Conservation (phyloP, 345 rosid species). For the Syzygium aqueum region DNA sequence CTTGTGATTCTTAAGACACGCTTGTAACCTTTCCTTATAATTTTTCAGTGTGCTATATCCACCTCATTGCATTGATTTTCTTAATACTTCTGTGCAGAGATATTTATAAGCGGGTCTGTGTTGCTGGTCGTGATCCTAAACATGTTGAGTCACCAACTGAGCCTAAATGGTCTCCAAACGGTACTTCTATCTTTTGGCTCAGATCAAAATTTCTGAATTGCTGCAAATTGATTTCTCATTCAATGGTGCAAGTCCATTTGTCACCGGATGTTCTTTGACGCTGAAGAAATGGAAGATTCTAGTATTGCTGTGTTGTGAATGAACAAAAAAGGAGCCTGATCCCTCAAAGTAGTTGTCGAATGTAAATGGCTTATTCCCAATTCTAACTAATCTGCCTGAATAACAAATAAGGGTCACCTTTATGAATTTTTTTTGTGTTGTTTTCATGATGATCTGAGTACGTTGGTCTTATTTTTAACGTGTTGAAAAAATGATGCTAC, state of each 20-base stretch:
- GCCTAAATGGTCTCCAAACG: conserved; percentile 89
- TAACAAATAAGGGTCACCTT: background rate
- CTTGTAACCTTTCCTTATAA: background rate
- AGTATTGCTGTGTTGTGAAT: background rate
- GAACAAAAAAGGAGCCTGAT: background rate
- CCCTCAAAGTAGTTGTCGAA: background rate
- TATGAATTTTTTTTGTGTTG: background rate
- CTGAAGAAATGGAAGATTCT: background rate
- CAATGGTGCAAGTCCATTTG: background rate
- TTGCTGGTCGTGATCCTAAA: conserved; percentile 74
- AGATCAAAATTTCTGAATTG: background rate
- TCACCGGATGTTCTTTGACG: background rate
- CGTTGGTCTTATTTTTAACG: background rate
- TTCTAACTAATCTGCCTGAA: background rate
- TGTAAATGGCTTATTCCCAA: background rate
- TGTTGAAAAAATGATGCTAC: background rate
- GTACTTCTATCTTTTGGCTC: conserved; percentile 19
- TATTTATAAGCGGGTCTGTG: conserved; percentile 48
- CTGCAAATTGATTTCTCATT: background rate
- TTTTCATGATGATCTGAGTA: background rate
- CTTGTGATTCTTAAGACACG: background rate
- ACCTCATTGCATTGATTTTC: background rate
- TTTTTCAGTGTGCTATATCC: background rate
- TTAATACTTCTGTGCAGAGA: conserved; percentile 38
- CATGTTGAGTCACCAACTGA: conserved; percentile 81